Evolutionary conservation across 805 yeast species (phyloP).

Genomic region (Candida ficus): DNA sequence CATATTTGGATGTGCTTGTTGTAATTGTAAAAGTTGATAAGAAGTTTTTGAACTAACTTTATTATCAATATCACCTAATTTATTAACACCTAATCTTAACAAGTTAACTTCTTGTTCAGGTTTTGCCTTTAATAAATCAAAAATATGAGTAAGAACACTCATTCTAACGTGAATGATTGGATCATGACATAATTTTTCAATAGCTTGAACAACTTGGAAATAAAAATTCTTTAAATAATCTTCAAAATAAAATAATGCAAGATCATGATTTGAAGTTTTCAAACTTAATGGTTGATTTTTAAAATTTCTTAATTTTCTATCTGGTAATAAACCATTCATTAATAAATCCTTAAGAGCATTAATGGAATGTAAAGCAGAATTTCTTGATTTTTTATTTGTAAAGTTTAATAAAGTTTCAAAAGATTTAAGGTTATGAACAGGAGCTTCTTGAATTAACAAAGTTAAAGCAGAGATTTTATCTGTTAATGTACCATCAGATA

Average conservation of each 20-base stretch:
- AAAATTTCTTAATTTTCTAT: constrained; percentile 75
- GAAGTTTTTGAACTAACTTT: constrained; percentile 89
- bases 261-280: constrained; percentile 44
- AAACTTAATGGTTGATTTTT: constrained; percentile 58
- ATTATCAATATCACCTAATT: constrained; percentile 88
- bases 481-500: constrained; percentile 86
- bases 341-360: constrained; percentile 88
- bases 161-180: constrained; percentile 84
- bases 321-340: constrained; percentile 77
- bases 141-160: constrained; percentile 69
- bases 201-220: constrained; percentile 67
- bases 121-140: constrained; percentile 73
- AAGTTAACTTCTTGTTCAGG: constrained; percentile 97
- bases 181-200: constrained; percentile 84
- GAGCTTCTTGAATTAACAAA: constrained; percentile 89
- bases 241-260: constrained; percentile 80
- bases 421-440: constrained; percentile 81
- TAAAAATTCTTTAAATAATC: constrained; percentile 77
- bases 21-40: constrained; percentile 67
- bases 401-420: constrained; percentile 70
- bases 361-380: constrained; percentile 86
- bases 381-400: constrained; percentile 88
- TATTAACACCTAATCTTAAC: constrained; percentile 83
- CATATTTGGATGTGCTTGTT: constrained; percentile 96
- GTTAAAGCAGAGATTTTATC: constrained; percentile 96